These are phyloP conservation scores for Saturnispora gosingensis DNA, from an alignment of 805 yeast genomes.

Conservation along the genomic window DNA sequence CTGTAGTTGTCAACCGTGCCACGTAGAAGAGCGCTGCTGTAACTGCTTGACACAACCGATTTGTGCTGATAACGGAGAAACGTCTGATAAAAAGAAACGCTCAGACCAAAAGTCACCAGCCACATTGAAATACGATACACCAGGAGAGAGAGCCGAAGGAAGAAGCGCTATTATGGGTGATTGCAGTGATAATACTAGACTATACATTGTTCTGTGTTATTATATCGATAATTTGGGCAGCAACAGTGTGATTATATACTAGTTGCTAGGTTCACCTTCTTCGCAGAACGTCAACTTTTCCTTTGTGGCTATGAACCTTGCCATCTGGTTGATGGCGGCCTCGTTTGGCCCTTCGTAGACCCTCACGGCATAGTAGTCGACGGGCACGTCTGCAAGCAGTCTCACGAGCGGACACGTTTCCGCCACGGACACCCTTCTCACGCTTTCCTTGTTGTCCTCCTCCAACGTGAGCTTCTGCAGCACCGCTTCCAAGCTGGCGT, in stretches of 20 bases:
- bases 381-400: neutral
- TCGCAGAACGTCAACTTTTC: neutral
- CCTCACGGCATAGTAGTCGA: conserved; percentile 8
- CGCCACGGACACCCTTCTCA: neutral
- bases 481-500: neutral
- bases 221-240: too few species aligned
- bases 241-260: too few species aligned
- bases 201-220: too few species aligned
- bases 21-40: neutral
- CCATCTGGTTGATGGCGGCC: conserved; percentile 4
- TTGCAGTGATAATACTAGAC: too few species aligned
- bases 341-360: conserved; percentile 12
- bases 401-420: neutral
- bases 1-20: neutral
- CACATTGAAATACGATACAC: neutral
- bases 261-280: neutral
- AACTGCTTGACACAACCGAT: neutral
- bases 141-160: neutral
- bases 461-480: neutral
- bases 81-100: neutral
- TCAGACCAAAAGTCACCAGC: neutral
- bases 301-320: neutral
- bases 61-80: neutral
- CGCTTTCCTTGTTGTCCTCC: neutral
- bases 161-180: too few species aligned